phyloP scores from a whole-genome alignment of 2,329 filamentous ascomycete species.

The Pseudopithomyces maydicus region DNA sequence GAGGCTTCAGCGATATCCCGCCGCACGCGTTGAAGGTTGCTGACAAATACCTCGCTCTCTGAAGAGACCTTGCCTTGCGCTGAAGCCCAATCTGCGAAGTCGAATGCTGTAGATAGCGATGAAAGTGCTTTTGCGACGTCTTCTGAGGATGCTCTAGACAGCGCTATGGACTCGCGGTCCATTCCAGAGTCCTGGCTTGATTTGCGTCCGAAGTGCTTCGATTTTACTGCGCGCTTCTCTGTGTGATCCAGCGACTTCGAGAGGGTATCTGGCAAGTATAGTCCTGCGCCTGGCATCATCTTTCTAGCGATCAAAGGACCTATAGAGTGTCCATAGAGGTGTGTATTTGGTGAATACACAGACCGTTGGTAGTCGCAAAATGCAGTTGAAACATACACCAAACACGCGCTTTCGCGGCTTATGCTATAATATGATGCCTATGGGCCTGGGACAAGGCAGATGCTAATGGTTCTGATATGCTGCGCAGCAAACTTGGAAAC shows the following conservation, averaged over 20 bases:
- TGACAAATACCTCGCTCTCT: constrained; percentile 29
- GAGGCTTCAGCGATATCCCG: constrained; percentile 33
- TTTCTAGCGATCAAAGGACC: not conserved
- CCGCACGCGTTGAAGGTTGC: constrained; percentile 32
- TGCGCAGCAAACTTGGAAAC: not conserved
- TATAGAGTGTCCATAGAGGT: not conserved
- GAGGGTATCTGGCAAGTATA: constrained; percentile 27
- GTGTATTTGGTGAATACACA: not conserved
- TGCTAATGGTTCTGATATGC: not conserved
- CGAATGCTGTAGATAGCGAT: constrained; percentile 30
- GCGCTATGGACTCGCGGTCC: constrained; percentile 11
- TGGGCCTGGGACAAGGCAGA: not conserved
- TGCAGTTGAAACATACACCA: constrained; percentile 3
- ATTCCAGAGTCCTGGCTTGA: constrained; percentile 13
- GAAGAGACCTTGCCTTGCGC: constrained; percentile 26
- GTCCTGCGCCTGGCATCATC: constrained; percentile 18
- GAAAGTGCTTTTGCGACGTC: constrained; percentile 18
- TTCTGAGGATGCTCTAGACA: constrained; percentile 10
- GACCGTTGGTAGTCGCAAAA: not conserved
- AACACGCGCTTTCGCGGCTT: not conserved
- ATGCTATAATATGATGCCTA: not conserved
- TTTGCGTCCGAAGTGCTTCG: constrained; percentile 20
- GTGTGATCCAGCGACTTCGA: constrained; percentile 4
- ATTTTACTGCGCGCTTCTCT: constrained; percentile 1
- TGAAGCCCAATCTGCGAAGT: constrained; percentile 33